Percentiles rank a stretch among this genome's conserved stretches.
Conservation (phyloP, 139 green algal genomes). For the Chlamydomonas sp. region DNA sequence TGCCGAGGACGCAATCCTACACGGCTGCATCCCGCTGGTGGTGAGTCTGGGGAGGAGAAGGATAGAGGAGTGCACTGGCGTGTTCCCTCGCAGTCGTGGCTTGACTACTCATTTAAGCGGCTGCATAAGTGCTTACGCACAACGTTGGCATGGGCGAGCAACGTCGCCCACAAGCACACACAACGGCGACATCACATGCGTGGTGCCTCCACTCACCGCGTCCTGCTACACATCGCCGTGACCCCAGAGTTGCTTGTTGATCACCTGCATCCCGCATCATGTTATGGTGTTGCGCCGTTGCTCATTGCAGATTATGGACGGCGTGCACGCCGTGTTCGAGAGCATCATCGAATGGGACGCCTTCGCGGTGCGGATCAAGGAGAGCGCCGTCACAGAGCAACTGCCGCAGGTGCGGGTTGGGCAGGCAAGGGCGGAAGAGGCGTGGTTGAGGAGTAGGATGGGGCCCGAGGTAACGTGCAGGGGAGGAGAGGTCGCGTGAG, state of each 20-base stretch:
- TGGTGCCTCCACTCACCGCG: background rate
- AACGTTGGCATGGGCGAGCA: no score
- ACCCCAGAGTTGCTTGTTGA: no score
- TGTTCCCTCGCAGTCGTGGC: no score
- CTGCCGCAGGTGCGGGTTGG: conserved; percentile 9
- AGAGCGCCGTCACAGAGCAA: conserved; percentile 7
- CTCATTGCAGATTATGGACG: conserved; percentile 22
- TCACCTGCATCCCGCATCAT: background rate
- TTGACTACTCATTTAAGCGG: no score
- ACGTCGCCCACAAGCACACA: no score
- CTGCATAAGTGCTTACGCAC: no score
- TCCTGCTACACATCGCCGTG: background rate
- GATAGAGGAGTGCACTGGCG: background rate
- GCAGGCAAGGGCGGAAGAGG: background rate
- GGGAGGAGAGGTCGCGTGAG: no score
- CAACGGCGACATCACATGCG: background rate
- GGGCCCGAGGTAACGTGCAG: no score
- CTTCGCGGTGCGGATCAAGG: conserved; percentile 5
- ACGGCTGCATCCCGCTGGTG: conserved; percentile 75
- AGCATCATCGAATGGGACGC: conserved; percentile 36
- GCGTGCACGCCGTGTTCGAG: conserved; percentile 23
- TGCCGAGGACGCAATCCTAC: conserved; percentile 71
- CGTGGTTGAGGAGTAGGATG: background rate
- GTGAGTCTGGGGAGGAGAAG: background rate
- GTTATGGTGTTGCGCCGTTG: background rate